Evolutionary conservation across 345 rosid species (phyloP), one percentile per base, ranked within the genome.

Genomic region (Pugionium dolabratum): DNA sequence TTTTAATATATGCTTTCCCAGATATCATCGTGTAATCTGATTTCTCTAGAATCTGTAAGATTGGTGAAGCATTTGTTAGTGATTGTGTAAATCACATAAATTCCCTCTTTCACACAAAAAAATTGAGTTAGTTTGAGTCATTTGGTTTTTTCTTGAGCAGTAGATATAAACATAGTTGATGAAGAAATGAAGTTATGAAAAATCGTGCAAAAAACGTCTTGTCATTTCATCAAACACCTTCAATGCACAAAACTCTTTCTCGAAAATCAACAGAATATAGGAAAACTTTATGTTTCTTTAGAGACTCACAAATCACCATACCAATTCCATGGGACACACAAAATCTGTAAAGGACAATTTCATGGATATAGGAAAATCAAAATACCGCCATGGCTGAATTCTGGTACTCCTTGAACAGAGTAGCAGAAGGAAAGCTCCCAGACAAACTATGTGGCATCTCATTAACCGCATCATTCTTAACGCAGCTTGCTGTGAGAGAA

Each of bases 301-400:
- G 1, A 59, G 41, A 9, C 2, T 34, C 33, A 33, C 34, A 59
- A 49, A 69, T 39, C 33, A 44, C n/a, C 50, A 37, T 47, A 37
- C 3, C 57, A 49, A 49, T 47, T 30, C 32, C 33, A 59, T 9
- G 5, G 5, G 0, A 48, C 28, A 27, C 1, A 55, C 8, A 26
- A 66, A 60, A 59, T 37, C 11, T 42, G 4, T n/a, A 49, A 29
- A 33, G 30, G 35, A 31, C 18, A 48, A 27, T 48, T 37, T 0
- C 40, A 28, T 11, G 26, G 49, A 45, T 46, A 25, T 28, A 61
- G 3, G 29, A 57, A 54, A 35, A 39, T 25, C 7, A 26, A 64
- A 54, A n/a, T 82, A 90, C 97, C 88, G 84, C 92, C 89, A 88
- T 84, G 29, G 99, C 97, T 44, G 96, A 79, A 40, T 88, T 85